Base-by-base conservation (phyloP, 805 yeast genomes). In the Ogataea methanolica region DNA sequence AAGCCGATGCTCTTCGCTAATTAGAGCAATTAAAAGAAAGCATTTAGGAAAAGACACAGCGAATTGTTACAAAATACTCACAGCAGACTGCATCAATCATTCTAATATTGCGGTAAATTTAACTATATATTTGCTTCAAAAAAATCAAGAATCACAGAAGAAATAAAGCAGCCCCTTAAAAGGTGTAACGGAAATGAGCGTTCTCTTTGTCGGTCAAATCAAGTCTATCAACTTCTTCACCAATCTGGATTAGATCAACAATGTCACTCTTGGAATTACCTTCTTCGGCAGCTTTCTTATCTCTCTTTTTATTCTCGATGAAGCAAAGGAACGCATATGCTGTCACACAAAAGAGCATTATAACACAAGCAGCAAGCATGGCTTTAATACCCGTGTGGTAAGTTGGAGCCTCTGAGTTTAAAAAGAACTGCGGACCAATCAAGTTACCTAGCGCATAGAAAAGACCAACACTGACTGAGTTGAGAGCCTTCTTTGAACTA, bases 391-490 rank as follows among this genome's bases (percentile, higher is more conserved):
- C 88, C 9, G 82, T 75, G 15, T 63, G 68, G 54, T 80, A 83
- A 15, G 68, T 62, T 31, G 86, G 86, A 12, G 76, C 73, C 47
- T 77, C 72, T 16, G 68, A 53, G 0, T 69, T 70, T 52, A 78
- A 73, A 63, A 82, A 82, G 55, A 80, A 65, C 55, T 82, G 85
- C 3, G 89, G 87, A 0, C 86, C 88, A 42, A 80, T 69, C 49
- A 85, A 65, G 54, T 82, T 75, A 7, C 83, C 79, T 22, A 80
- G 62, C 11, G 81, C 78, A 57, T 79, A 80, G n/a, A 75, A 77
- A 45, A 80, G 68, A 14, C 71, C 71, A 40, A 59, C 64, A 19
- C 58, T 51, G 33, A 62, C 56, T 11, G 68, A 69, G 45, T 52
- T 49, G 52, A 56, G 54, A 6, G 58, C 70, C 58, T 83, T 80